A percentile compares a stretch with the other conserved stretches of the same genome.
Evolutionary conservation across 768 basidiomycete genomes (phyloP).

Genomic region (Rhodocollybia butyracea): DNA sequence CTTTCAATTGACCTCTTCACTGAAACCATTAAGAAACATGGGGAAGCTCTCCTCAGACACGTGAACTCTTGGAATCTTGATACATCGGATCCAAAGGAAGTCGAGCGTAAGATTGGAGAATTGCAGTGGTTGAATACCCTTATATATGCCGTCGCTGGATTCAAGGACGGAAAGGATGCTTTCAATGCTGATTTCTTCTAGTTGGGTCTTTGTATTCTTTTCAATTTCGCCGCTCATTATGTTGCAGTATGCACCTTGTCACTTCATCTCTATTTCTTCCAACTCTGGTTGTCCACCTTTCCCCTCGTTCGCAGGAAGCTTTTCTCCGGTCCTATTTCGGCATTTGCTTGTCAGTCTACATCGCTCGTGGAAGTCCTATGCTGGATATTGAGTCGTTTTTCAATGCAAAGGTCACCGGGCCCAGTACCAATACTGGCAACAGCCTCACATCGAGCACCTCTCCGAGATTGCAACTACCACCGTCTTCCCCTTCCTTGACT

Average conservation of each 20-base stretch:
- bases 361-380: conserved; percentile 51
- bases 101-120: conserved; percentile 62
- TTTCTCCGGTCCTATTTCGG: conserved; percentile 62
- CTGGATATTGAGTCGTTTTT: conserved; percentile 52
- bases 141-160: conserved; percentile 57
- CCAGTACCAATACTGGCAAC: neutral
- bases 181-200: conserved; percentile 60
- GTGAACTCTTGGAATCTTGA: conserved; percentile 43
- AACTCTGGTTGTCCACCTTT: conserved; percentile 39
- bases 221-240: conserved; percentile 8
- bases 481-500: conserved; percentile 28
- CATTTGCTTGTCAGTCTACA: conserved; percentile 47
- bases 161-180: conserved; percentile 27
- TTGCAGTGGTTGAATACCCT: conserved; percentile 51
- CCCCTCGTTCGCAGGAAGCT: conserved; percentile 40
- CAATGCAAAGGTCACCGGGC: conserved; percentile 10
- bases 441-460: no score
- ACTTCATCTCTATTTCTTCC: conserved; percentile 65
- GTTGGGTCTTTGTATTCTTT: conserved; percentile 25
- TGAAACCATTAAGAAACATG: conserved; percentile 23
- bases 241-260: conserved; percentile 60
- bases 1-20: conserved; percentile 28
- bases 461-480: conserved; percentile 20
- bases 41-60: conserved; percentile 38
- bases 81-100: conserved; percentile 27